Conservation (phyloP, 2,329 filamentous ascomycete species). For the Paecilomyces sp. region DNA sequence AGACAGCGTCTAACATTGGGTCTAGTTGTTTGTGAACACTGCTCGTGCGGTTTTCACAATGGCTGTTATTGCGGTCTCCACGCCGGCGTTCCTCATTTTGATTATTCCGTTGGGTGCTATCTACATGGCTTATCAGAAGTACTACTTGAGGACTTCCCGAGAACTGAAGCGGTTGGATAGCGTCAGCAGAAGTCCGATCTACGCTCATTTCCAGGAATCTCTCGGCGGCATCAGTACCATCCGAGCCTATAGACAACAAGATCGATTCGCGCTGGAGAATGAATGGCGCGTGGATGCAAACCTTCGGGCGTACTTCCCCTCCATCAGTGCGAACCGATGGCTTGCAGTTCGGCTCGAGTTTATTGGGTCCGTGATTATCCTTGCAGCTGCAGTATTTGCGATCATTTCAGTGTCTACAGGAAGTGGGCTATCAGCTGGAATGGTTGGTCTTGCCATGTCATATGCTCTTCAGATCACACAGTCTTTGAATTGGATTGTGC, state of each 20-base stretch:
- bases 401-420: constrained; percentile 70
- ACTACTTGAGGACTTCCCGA: constrained; percentile 91
- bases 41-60: constrained; percentile 76
- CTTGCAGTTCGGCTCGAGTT: constrained; percentile 91
- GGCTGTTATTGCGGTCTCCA: constrained; percentile 72
- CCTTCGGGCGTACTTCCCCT: constrained; percentile 88
- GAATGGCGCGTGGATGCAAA: constrained; percentile 97
- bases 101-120: constrained; percentile 73
- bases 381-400: constrained; percentile 74
- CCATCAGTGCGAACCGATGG: constrained; percentile 91
- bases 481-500: constrained; percentile 97
- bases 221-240: constrained; percentile 92
- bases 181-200: constrained; percentile 91
- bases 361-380: constrained; percentile 87
- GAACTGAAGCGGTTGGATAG: constrained; percentile 95
- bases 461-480: constrained; percentile 96
- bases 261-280: constrained; percentile 83
- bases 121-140: constrained; percentile 91
- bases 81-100: constrained; percentile 70
- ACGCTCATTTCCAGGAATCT: constrained; percentile 96
- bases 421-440: constrained; percentile 58
- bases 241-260: constrained; percentile 83
- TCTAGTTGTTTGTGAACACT: constrained; percentile 62
- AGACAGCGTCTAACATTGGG: constrained; percentile 16
- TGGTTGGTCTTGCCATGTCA: constrained; percentile 91